Conservation (phyloP, 768 basidiomycete species). For the Sarcodon aspratus region DNA sequence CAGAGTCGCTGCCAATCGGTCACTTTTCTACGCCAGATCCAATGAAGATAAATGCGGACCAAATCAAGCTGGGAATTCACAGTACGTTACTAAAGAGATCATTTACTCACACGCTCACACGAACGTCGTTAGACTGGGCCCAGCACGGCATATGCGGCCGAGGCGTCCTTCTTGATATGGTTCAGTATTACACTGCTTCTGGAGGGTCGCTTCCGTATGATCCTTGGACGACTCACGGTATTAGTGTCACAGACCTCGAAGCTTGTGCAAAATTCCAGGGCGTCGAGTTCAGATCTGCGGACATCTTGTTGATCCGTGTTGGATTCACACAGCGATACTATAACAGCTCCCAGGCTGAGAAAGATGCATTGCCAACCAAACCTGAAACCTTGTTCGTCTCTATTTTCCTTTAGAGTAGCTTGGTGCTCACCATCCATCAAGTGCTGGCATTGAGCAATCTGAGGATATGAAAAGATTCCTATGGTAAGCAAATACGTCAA, state of each 20-base stretch:
- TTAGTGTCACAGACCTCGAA: constrained; percentile 43
- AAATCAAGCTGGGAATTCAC: constrained; percentile 36
- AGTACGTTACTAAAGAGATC: constrained; percentile 29
- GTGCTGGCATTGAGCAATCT: constrained; percentile 57
- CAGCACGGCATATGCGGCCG: constrained; percentile 60
- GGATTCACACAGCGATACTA: constrained; percentile 55
- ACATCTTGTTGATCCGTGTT: constrained; percentile 48
- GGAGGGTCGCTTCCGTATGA: constrained; percentile 40
- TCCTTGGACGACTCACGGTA: constrained; percentile 45
- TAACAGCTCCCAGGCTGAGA: constrained; percentile 27
- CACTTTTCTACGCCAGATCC: no score
- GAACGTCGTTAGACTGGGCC: constrained; percentile 42
- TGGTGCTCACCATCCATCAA: constrained; percentile 10
- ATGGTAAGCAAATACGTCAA: constrained; percentile 33
- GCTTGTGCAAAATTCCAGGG: constrained; percentile 49
- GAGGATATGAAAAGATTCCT: constrained; percentile 64
- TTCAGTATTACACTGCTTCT: constrained; percentile 30
- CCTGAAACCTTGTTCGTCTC: constrained; percentile 42
- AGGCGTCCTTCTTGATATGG: constrained; percentile 56
- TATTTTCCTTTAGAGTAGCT: neutral
- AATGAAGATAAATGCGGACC: no score
- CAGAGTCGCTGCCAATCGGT: no score
- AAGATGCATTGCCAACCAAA: constrained; percentile 28
- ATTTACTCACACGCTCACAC: neutral
- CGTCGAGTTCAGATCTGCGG: constrained; percentile 44